phyloP scores from a whole-genome alignment of 352 stramenopile genomes.

The Aphanomyces stellatus region DNA sequence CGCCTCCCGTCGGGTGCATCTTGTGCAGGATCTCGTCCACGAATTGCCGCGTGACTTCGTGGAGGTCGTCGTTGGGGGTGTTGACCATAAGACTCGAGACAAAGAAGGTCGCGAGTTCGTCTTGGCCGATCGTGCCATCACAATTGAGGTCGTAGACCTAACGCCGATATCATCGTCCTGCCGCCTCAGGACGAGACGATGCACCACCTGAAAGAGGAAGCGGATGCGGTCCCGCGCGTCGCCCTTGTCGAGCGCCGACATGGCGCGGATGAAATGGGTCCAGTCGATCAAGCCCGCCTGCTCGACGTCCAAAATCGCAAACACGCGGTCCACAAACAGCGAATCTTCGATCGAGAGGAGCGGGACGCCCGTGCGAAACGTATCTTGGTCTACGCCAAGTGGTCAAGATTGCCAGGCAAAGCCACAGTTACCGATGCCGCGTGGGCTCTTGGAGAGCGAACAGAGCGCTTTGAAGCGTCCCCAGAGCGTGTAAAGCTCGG shows the following conservation, averaged over 20 bases:
- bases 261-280: conserved; percentile 60
- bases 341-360: conserved; percentile 55
- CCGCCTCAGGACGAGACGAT: too few species aligned
- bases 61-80: conserved; percentile 31
- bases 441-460: conserved; percentile 36
- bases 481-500: conserved; percentile 59
- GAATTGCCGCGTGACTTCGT: conserved; percentile 47
- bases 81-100: conserved; percentile 43
- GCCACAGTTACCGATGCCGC: conserved; percentile 32
- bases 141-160: conserved; percentile 59
- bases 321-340: conserved; percentile 67
- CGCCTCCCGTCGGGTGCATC: conserved; percentile 21
- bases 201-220: conserved; percentile 54
- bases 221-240: conserved; percentile 36
- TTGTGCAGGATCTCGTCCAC: conserved; percentile 53
- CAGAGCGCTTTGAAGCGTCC: conserved; percentile 63
- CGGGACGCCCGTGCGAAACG: conserved; percentile 48
- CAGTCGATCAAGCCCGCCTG: conserved; percentile 56
- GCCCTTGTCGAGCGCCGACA: conserved; percentile 57
- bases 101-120: conserved; percentile 55
- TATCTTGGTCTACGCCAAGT: conserved; percentile 40
- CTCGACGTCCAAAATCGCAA: conserved; percentile 53
- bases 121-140: conserved; percentile 45
- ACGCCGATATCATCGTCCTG: too few species aligned
- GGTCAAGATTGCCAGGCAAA: too few species aligned